Evolutionary conservation across 371 early-diverging fungal genomes (phyloP).

Genomic region (Aphelidium insulamus): DNA sequence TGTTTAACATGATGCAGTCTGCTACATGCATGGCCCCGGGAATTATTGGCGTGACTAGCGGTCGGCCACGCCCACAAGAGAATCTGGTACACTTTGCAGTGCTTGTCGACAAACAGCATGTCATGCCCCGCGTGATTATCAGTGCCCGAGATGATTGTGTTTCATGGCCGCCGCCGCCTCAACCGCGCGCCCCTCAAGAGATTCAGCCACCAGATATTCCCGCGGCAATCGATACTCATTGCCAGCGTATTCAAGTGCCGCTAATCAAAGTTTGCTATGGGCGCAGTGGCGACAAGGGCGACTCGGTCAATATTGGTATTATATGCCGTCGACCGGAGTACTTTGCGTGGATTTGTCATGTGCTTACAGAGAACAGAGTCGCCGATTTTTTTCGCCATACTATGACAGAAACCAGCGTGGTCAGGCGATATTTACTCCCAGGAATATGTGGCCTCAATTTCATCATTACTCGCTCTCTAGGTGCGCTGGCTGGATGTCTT

Average conservation of each 20-base stretch:
- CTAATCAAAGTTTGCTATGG: slow-evolving; percentile 39
- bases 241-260: slow-evolving; percentile 14
- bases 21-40: slow-evolving; percentile 57
- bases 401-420: slow-evolving; percentile 32
- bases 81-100: slow-evolving; percentile 41
- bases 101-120: slow-evolving; percentile 24
- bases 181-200: too few species aligned
- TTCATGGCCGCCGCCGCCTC: too few species aligned
- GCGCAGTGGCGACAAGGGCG: slow-evolving; percentile 53
- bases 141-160: too few species aligned
- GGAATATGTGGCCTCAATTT: slow-evolving; percentile 41
- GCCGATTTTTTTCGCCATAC: slow-evolving; percentile 33
- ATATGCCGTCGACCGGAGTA: not conserved
- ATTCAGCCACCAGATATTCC: not conserved
- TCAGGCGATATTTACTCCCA: slow-evolving; percentile 37
- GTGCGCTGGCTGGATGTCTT: too few species aligned
- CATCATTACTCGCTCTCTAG: slow-evolving; percentile 36
- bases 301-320: slow-evolving; percentile 37
- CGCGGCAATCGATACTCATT: too few species aligned
- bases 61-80: slow-evolving; percentile 36
- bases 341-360: slow-evolving; percentile 10
- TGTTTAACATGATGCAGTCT: slow-evolving; percentile 10
- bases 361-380: slow-evolving; percentile 17
- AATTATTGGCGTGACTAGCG: slow-evolving; percentile 19
- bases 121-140: slow-evolving; percentile 17